Base-by-base conservation (phyloP, 2,329 filamentous ascomycete genomes). In the Ophiostoma pallidulum region DNA sequence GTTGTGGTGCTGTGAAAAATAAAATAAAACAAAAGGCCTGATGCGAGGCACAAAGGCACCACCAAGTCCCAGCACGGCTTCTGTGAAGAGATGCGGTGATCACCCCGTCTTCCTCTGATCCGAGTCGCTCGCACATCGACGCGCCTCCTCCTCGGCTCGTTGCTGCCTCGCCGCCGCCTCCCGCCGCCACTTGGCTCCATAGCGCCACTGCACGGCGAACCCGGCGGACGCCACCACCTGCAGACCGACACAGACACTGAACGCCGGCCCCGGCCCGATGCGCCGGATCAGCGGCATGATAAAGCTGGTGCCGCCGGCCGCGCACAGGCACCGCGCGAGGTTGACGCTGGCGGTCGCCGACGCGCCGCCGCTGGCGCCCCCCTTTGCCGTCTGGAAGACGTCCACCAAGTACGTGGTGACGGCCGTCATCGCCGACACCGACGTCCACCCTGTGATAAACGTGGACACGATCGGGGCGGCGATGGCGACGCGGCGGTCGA, bases 261-360 rank as follows among this genome's bases (percentile, higher is more conserved):
- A 81, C 9, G 72, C 73, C 74, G 77, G 80, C 0, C 78, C 80
- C 20, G 70, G 60, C 3, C 78, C 79, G 64, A 82, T 73, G 0
- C 61, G 64, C 6, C 62, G 54, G 33, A 83, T 71, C 66, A 84
- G 76, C 40, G 70, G 66, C 44, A 79, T 71, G 28, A 84, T 74
- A 8, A 78, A 67, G 0, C 74, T 77, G 13, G 77, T 79, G 2
- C 72, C 73, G 1, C 66, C 72, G 0, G 80, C 81, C 18, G 77
- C 79, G 40, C 78, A 63, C 14, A 78, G 60, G 58, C 80, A 84
- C n/a, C 80, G 65, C 3, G 77, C 71, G 4, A 85, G 62, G 52
- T 84, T 84, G 52, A 80, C 80, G 0, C 79, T 75, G 0, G 80
- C 79, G 3, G 77, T 78, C 0, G 76, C 75, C 0, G 78, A 80